Base-by-base conservation (phyloP, 352 stramenopile genomes). In the Pythium sukuiense region DNA sequence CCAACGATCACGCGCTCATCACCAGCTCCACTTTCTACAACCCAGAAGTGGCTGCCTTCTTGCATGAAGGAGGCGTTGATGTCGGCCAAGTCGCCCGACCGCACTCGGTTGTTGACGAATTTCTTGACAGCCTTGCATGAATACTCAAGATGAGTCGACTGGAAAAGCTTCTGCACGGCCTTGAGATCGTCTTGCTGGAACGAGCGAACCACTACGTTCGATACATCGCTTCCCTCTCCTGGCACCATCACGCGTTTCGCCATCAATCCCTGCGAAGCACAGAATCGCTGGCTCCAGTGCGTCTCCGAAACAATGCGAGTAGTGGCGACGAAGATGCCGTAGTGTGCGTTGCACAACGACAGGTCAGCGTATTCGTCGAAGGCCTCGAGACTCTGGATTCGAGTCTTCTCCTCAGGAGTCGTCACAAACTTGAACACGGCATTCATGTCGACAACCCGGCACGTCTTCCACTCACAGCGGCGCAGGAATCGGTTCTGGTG, bases 341-440 rank as follows among this genome's bases (percentile, higher is more conserved):
- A 93, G 61, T 90, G 84, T 0, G 81, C 68, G 59, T 90, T 93
- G 61, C 76, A 81, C 29, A 89, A 62, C 33, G 67, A 70, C 84
- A 77, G 89, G 66, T 93, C 84, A 14, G 73, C 72, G 58, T 77
- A 87, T 43, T 93, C 84, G 58, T 93, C 84, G 53, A 93, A 93
- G 6, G 72, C 68, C 43, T 93, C 84, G 26, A 90, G 70, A 1
- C 61, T 43, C n/a, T 72, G 43, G n/a, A 90, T 29, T 18, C 79
- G 77, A 27, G 58, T 50, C 48, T 83, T 84, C 57, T 90, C 82
- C n/a, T 73, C 52, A 16, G 35, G 26, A 37, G 45, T 74, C 11
- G 72, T 80, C 11, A 75, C 78, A 3, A 49, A 64, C 3, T 69
- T 60, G 55, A 81, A 87, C 11, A 90, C 71, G 8, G 74, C 67